phyloP scores from a whole-genome alignment of 2,329 filamentous ascomycete genomes.

The Cladosporium sp. region DNA sequence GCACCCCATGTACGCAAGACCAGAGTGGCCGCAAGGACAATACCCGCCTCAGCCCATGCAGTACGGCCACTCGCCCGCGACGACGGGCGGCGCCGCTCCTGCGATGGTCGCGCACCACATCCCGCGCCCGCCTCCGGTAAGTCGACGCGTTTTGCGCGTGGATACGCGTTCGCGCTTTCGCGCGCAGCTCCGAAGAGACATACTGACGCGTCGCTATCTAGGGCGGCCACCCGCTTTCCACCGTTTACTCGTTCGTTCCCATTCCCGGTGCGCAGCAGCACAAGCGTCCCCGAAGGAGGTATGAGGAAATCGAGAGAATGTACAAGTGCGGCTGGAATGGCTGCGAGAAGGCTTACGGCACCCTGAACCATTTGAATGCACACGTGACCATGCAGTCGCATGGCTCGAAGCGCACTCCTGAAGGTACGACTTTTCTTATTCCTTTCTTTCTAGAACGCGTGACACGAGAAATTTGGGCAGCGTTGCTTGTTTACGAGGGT shows the following conservation, averaged over 20 bases:
- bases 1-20: constrained; percentile 56
- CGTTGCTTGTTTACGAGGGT: not conserved
- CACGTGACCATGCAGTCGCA: constrained; percentile 99
- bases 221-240: constrained; percentile 50
- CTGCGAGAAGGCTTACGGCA: constrained; percentile 97
- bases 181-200: not conserved
- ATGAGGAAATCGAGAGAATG: constrained; percentile 99
- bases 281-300: constrained; percentile 85
- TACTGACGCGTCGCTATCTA: constrained; percentile 28
- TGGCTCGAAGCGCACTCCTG: constrained; percentile 86
- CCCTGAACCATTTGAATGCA: constrained; percentile 92
- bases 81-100: constrained; percentile 50
- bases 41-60: constrained; percentile 49
- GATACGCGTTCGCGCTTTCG: constrained; percentile 6
- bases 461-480: not conserved
- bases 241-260: constrained; percentile 97
- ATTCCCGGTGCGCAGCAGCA: constrained; percentile 96
- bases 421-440: constrained; percentile 62
- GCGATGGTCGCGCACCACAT: constrained; percentile 53
- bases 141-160: constrained; percentile 27
- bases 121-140: constrained; percentile 57
- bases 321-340: constrained; percentile 99
- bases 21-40: constrained; percentile 61
- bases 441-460: not conserved
- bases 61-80: constrained; percentile 49